Conservation (phyloP, 2,329 filamentous ascomycete genomes). For the Ceratocystis alfenasii region DNA sequence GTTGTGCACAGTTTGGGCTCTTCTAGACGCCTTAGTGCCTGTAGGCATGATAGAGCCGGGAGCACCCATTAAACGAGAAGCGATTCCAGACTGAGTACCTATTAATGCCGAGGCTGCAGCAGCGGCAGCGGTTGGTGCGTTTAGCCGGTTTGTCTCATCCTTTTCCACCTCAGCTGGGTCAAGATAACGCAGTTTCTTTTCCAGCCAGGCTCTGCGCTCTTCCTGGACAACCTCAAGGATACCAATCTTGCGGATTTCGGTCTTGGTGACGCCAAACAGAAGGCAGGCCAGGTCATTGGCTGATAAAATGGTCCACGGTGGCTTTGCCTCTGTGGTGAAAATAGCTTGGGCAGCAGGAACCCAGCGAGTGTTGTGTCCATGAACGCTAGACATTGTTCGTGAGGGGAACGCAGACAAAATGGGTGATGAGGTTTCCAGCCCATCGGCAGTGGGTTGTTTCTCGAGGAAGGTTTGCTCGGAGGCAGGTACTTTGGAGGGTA, state of each 20-base stretch:
- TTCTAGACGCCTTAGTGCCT: slow-evolving; percentile 31
- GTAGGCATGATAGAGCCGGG: slow-evolving; percentile 45
- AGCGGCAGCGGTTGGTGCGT: slow-evolving; percentile 29
- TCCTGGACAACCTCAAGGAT: slow-evolving; percentile 90
- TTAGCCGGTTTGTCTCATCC: slow-evolving; percentile 28
- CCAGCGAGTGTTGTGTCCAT: slow-evolving; percentile 83
- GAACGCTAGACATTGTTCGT: slow-evolving; percentile 41
- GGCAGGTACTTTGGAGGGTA: slow-evolving; percentile 12
- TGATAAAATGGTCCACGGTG: slow-evolving; percentile 90
- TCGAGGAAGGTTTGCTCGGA: slow-evolving; percentile 13
- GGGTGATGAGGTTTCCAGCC: slow-evolving; percentile 9
- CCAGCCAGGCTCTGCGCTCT: slow-evolving; percentile 79
- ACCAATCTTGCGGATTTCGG: slow-evolving; percentile 63
- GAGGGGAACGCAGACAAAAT: slow-evolving; percentile 14
- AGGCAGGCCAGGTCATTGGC: slow-evolving; percentile 94
- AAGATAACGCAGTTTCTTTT: slow-evolving; percentile 63
- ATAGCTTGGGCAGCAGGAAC: slow-evolving; percentile 88
- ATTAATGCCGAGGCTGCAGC: slow-evolving; percentile 44
- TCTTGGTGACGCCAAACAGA: slow-evolving; percentile 52
- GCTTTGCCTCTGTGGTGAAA: slow-evolving; percentile 83
- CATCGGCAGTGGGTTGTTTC: neutral
- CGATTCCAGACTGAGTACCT: slow-evolving; percentile 63
- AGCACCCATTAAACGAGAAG: slow-evolving; percentile 77
- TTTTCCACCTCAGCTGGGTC: slow-evolving; percentile 38
- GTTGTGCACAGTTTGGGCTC: slow-evolving; percentile 53